phyloP scores from a whole-genome alignment of 73 alveolate genomes.

The Stentor coeruleus region DNA sequence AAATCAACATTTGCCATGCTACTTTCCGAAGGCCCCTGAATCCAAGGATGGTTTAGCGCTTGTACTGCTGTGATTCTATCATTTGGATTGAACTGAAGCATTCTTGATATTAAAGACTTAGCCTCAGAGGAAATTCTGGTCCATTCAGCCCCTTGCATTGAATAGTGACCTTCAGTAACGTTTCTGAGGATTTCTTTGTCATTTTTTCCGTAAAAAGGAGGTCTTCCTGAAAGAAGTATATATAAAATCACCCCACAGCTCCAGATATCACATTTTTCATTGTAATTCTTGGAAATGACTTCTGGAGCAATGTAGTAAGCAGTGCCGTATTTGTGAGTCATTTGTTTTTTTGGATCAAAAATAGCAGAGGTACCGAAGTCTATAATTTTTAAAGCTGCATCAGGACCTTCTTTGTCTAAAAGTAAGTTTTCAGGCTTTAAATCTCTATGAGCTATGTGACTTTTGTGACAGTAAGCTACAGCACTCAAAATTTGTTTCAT shows the following conservation, averaged over 20 bases:
- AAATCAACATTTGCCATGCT: neutral
- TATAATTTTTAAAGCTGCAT: conserved; percentile 66
- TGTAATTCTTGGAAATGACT: conserved; percentile 39
- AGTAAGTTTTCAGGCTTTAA: conserved; percentile 87
- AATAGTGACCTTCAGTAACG: conserved; percentile 27
- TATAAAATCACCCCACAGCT: conserved; percentile 46
- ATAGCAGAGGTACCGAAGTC: conserved; percentile 83
- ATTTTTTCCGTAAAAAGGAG: conserved; percentile 41
- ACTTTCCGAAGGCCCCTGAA: neutral
- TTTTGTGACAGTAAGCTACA: conserved; percentile 76
- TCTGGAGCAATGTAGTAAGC: conserved; percentile 55
- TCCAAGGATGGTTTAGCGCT: neutral
- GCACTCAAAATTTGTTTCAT: conserved; percentile 66
- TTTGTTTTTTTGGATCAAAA: conserved; percentile 24
- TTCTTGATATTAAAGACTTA: conserved; percentile 30
- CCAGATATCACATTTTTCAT: conserved; percentile 61
- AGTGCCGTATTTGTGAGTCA: conserved; percentile 36
- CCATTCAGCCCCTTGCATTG: conserved; percentile 39
- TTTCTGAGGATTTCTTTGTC: conserved; percentile 31
- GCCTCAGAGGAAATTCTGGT: conserved; percentile 29
- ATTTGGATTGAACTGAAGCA: conserved; percentile 34
- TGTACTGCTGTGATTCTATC: conserved; percentile 36
- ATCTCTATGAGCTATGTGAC: conserved; percentile 89
- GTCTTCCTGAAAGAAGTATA: conserved; percentile 39
- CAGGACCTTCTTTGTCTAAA: conserved; percentile 61